These are phyloP conservation scores for Gossypium trilobum DNA, from an alignment of 441 rosid genomes.

Conservation along the genomic window DNA sequence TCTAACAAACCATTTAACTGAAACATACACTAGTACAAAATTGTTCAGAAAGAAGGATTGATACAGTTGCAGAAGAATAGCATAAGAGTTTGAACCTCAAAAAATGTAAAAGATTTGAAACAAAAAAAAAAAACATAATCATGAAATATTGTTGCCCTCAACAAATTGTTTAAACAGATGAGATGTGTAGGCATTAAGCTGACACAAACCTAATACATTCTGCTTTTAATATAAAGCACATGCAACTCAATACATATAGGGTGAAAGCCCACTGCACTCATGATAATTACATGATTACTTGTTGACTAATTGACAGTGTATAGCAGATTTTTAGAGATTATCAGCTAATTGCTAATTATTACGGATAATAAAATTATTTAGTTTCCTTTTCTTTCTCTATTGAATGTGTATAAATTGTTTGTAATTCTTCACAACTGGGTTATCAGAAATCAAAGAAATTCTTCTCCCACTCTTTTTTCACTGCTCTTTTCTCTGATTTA, in stretches of 20 bases:
- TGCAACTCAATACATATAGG: background rate
- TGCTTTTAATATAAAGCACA: background rate
- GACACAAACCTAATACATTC: background rate
- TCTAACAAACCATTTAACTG: background rate
- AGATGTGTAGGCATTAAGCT: background rate
- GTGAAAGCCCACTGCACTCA: background rate
- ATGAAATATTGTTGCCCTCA: background rate
- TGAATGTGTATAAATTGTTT: background rate
- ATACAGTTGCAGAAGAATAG: background rate
- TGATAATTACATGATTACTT: background rate
- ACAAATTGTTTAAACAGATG: background rate
- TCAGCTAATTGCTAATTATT: background rate
- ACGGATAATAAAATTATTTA: background rate
- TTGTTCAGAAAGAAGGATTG: background rate
- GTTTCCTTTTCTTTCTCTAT: background rate
- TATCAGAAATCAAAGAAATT: background rate
- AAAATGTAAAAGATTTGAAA: background rate
- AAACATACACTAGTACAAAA: background rate
- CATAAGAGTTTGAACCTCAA: background rate
- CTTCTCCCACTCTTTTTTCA: background rate
- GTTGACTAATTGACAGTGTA: background rate
- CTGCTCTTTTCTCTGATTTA: background rate
- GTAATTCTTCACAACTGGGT: background rate
- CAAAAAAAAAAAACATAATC: background rate
- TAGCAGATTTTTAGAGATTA: background rate